Conservation (phyloP, 805 yeast species). For the Nakazawaea siamensis region DNA sequence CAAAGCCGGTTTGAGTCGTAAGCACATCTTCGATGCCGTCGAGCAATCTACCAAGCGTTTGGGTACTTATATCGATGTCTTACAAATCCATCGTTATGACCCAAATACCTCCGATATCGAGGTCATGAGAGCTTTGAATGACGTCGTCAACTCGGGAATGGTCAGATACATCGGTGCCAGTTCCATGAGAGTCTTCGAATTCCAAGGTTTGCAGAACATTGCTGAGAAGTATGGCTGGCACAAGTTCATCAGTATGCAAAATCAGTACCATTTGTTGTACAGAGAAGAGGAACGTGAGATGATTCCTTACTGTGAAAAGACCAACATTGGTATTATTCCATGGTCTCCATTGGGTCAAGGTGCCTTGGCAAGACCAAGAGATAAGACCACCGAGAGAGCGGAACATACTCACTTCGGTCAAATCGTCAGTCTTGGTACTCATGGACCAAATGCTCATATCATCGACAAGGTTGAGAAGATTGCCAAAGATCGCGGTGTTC, state of each 20-base stretch:
- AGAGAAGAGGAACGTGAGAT: slow-evolving; percentile 60
- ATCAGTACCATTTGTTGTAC: slow-evolving; percentile 42
- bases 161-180: slow-evolving; percentile 55
- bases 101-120: slow-evolving; percentile 37
- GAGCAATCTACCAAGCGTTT: slow-evolving; percentile 30
- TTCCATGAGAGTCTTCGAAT: slow-evolving; percentile 46
- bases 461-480: slow-evolving; percentile 45
- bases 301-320: slow-evolving; percentile 41
- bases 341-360: slow-evolving; percentile 57
- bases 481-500: slow-evolving; percentile 33
- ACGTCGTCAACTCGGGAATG: slow-evolving; percentile 34
- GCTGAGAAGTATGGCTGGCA: slow-evolving; percentile 50
- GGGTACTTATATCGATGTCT: slow-evolving; percentile 43
- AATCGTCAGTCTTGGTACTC: too few species aligned
- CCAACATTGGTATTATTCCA: slow-evolving; percentile 47
- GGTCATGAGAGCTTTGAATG: slow-evolving; percentile 47
- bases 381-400: too few species aligned
- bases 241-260: slow-evolving; percentile 52
- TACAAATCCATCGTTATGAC: slow-evolving; percentile 51
- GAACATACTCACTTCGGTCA: too few species aligned
- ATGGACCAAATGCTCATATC: slow-evolving; percentile 22
- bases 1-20: slow-evolving; percentile 31
- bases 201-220: slow-evolving; percentile 40
- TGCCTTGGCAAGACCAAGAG: slow-evolving; percentile 13
- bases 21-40: slow-evolving; percentile 38